These are phyloP conservation scores for Pleurotus djamor DNA, from an alignment of 768 basidiomycete genomes.

Conservation along the genomic window DNA sequence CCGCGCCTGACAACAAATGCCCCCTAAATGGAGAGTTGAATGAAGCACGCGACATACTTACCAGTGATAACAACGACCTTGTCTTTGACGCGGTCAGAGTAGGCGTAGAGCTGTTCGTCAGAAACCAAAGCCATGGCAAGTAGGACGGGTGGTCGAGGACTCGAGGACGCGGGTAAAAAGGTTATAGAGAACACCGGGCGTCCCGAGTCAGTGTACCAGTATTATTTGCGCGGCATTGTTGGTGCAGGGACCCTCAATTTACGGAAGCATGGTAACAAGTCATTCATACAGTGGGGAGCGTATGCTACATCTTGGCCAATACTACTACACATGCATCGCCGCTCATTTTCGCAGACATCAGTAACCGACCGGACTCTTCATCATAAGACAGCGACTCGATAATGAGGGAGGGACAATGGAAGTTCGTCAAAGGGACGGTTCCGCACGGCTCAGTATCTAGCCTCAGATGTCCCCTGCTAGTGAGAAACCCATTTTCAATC, in stretches of 20 bases:
- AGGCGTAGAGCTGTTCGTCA: conserved; percentile 42
- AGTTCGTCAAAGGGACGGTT: background rate
- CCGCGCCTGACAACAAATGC: conserved; percentile 32
- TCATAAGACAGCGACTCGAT: background rate
- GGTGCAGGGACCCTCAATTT: too few species aligned
- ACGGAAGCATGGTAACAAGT: too few species aligned
- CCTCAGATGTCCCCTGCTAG: background rate
- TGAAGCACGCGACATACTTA: conserved; percentile 12
- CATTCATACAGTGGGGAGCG: too few species aligned
- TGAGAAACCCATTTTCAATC: background rate
- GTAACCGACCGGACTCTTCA: background rate
- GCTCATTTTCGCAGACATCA: background rate
- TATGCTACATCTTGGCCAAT: background rate
- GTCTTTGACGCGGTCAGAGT: conserved; percentile 37
- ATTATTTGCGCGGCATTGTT: too few species aligned
- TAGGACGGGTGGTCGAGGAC: too few species aligned
- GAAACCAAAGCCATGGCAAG: conserved; percentile 38
- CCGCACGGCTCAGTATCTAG: background rate
- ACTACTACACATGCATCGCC: background rate
- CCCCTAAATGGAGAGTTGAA: background rate
- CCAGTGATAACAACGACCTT: conserved; percentile 56
- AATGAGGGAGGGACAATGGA: background rate
- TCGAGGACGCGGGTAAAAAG: too few species aligned
- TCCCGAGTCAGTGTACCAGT: too few species aligned
- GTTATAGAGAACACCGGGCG: too few species aligned